A percentile compares a stretch with the other conserved stretches of the same genome.
These are phyloP conservation scores for Phoma sp. DNA, from an alignment of 2,329 filamentous ascomycete genomes.

Conservation along the genomic window DNA sequence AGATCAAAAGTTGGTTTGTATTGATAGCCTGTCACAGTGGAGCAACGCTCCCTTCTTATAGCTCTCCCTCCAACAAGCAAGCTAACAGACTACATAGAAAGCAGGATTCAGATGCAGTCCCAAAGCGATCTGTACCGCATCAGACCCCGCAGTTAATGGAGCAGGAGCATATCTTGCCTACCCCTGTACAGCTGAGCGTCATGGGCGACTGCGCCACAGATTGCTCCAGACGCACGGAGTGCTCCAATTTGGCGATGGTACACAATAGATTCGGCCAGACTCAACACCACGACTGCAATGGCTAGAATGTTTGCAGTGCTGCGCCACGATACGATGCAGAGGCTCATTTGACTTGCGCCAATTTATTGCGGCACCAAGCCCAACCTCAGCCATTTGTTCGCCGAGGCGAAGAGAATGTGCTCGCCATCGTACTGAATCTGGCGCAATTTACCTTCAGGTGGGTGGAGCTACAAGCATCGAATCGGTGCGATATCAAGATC, in stretches of 20 bases:
- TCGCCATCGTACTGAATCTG: not conserved
- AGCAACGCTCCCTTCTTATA: slow-evolving; percentile 8
- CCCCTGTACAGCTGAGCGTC: slow-evolving; percentile 15
- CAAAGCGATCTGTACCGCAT: slow-evolving; percentile 1
- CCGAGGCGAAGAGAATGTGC: not conserved
- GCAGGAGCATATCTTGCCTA: slow-evolving; percentile 8
- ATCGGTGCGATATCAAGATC: slow-evolving; percentile 10
- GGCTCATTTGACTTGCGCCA: not conserved
- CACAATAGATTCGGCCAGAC: slow-evolving; percentile 9
- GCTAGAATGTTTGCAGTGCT: slow-evolving; percentile 5
- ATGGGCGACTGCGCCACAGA: slow-evolving; percentile 17
- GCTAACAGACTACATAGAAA: not conserved
- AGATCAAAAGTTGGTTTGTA: not conserved
- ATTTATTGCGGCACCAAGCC: not conserved
- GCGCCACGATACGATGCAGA: not conserved
- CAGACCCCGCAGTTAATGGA: slow-evolving; percentile 20
- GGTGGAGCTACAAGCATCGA: not conserved
- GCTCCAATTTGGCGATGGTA: slow-evolving; percentile 2
- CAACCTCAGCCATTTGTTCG: not conserved
- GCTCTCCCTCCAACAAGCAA: not conserved
- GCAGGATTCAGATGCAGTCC: not conserved
- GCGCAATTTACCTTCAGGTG: not conserved
- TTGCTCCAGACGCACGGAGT: slow-evolving; percentile 11
- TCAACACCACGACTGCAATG: slow-evolving; percentile 5
- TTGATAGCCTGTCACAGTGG: not conserved